Percentiles rank a stretch among this genome's conserved stretches.
Conservation (phyloP, 2,329 filamentous ascomycete genomes). For the Colletotrichum lupini region DNA sequence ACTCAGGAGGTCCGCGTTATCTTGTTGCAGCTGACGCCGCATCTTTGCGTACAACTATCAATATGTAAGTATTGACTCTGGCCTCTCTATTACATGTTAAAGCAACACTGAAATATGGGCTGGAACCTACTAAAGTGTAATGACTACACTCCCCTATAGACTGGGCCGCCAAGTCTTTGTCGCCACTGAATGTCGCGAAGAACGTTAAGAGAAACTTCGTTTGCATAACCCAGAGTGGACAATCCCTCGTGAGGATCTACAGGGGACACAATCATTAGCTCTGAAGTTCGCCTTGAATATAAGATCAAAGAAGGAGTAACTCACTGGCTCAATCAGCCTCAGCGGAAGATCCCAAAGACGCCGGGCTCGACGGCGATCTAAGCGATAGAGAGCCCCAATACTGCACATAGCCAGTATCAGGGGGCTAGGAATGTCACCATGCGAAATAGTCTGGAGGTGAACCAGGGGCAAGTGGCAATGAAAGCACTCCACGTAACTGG, state of each 20-base stretch:
- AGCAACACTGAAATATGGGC: background rate
- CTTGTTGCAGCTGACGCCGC: background rate
- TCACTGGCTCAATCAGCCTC: background rate
- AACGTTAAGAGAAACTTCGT: background rate
- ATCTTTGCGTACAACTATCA: background rate
- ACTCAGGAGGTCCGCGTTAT: fast-evolving
- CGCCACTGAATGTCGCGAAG: background rate
- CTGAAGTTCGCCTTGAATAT: background rate
- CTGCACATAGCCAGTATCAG: background rate
- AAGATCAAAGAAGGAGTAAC: background rate
- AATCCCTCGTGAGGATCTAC: background rate
- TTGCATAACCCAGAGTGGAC: background rate
- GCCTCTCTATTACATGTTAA: fast-evolving
- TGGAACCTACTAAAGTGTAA: background rate
- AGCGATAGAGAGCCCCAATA: background rate
- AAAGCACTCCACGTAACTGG: background rate
- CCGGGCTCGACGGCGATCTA: background rate
- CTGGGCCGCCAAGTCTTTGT: background rate
- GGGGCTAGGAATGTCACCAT: background rate
- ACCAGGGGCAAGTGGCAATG: background rate
- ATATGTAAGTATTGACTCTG: background rate
- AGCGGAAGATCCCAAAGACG: background rate
- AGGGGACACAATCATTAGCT: background rate
- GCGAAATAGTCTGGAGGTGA: background rate
- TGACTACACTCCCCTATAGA: background rate